A percentile compares a stretch with the other conserved stretches of the same genome.
Conservation (phyloP, 345 rosid genomes). For the Melaleuca alternifolia region DNA sequence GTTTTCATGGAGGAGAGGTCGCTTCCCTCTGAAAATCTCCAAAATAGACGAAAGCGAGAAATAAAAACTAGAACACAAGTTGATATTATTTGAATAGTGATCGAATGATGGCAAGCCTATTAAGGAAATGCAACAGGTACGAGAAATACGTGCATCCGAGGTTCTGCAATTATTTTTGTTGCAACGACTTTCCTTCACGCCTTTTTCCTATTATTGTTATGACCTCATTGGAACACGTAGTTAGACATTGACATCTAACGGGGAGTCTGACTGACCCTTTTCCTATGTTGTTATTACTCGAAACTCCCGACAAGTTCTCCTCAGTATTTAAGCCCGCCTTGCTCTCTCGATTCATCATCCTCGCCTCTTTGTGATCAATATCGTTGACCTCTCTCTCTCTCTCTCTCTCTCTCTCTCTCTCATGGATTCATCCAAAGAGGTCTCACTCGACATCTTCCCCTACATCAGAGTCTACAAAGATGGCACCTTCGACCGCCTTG, state of each 20-base stretch:
- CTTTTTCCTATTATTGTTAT: background rate
- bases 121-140: too few species aligned
- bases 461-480: constrained; percentile 43
- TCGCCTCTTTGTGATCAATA: background rate
- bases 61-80: too few species aligned
- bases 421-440: constrained; percentile 5
- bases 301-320: background rate
- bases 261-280: background rate
- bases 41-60: too few species aligned
- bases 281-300: background rate
- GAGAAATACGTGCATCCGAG: too few species aligned
- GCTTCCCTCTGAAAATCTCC: too few species aligned
- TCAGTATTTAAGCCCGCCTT: background rate
- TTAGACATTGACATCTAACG: background rate
- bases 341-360: background rate
- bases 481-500: constrained; percentile 50
- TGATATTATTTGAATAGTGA: too few species aligned
- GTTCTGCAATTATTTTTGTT: too few species aligned
- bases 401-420: background rate
- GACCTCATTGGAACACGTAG: background rate
- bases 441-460: constrained; percentile 43
- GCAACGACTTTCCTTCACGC: too few species aligned
- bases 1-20: too few species aligned
- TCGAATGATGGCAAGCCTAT: too few species aligned
- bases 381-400: background rate